These are phyloP conservation scores for Aspergillaceae sp. DNA, from an alignment of 2,329 filamentous ascomycete species.

Conservation along the genomic window DNA sequence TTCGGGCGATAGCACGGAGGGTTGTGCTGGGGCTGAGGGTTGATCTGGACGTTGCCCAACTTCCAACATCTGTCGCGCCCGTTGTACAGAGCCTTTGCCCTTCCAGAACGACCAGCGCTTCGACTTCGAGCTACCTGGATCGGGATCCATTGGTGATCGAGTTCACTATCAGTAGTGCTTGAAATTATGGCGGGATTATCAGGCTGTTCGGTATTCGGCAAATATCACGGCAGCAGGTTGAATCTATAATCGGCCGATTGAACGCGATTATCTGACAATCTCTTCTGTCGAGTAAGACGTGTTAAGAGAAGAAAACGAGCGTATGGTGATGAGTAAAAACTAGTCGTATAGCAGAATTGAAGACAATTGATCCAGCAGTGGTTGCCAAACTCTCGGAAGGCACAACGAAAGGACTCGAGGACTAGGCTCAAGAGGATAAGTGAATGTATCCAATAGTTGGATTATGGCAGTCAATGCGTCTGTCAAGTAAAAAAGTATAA, in stretches of 20 bases:
- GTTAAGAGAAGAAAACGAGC: slow-evolving; percentile 1
- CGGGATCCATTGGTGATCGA: slow-evolving; percentile 14
- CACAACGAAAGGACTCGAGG: slow-evolving; percentile 10
- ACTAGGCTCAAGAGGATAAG: slow-evolving; percentile 9
- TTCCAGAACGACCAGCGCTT: slow-evolving; percentile 2
- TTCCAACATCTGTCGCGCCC: slow-evolving; percentile 27
- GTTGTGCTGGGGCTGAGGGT: too few species aligned
- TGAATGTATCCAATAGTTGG: slow-evolving; percentile 1
- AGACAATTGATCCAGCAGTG: neutral
- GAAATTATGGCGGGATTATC: too few species aligned
- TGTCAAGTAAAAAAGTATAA: neutral
- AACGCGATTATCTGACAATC: slow-evolving; percentile 6
- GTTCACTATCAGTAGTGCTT: too few species aligned
- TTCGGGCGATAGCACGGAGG: slow-evolving; percentile 3
- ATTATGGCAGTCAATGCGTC: slow-evolving; percentile 4
- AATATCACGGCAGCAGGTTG: too few species aligned
- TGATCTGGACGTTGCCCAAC: slow-evolving; percentile 19
- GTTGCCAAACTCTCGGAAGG: slow-evolving; percentile 1
- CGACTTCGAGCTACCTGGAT: slow-evolving; percentile 4
- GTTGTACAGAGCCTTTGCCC: slow-evolving; percentile 24
- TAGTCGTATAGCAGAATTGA: neutral
- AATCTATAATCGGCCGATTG: too few species aligned
- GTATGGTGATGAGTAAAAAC: slow-evolving; percentile 1
- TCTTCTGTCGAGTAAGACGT: neutral
- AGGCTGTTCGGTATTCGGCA: too few species aligned